phyloP scores from a whole-genome alignment of 495 filamentous ascomycete species.

The Hyphodiscus hymeniophilus region DNA sequence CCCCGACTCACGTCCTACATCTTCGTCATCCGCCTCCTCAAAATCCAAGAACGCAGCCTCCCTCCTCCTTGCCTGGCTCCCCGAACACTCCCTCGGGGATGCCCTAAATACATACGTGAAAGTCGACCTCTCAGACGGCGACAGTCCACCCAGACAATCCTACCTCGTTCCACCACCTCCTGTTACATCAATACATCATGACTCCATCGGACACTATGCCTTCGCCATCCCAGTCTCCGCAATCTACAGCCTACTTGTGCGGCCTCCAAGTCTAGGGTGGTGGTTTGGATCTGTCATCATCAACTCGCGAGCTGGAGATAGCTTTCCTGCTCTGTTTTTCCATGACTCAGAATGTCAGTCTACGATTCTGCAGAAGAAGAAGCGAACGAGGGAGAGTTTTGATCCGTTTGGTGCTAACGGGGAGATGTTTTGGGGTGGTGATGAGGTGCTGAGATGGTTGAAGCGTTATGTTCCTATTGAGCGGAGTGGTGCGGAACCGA shows the following conservation, averaged over 20 bases:
- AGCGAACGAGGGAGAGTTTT: slow-evolving; percentile 69
- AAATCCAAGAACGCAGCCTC: slow-evolving; percentile 35
- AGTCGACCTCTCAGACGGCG: slow-evolving; percentile 77
- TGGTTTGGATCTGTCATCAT: slow-evolving; percentile 95
- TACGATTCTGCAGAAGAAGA: slow-evolving; percentile 90
- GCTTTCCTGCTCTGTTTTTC: slow-evolving; percentile 93
- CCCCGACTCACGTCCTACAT: slow-evolving; percentile 32
- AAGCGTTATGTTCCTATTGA: slow-evolving; percentile 75
- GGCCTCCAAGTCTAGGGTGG: slow-evolving; percentile 92
- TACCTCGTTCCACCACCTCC: slow-evolving; percentile 91
- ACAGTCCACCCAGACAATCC: slow-evolving; percentile 72
- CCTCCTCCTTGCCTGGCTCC: slow-evolving; percentile 88
- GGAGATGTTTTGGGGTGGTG: slow-evolving; percentile 92
- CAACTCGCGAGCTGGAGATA: slow-evolving; percentile 81
- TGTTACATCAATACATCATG: slow-evolving; percentile 60
- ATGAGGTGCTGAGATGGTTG: slow-evolving; percentile 90
- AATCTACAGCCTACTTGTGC: slow-evolving; percentile 82
- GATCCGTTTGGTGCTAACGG: slow-evolving; percentile 84
- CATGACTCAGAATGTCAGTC: slow-evolving; percentile 95
- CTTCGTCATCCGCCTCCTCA: slow-evolving; percentile 41
- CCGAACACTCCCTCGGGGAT: slow-evolving; percentile 81
- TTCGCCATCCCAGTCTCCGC: slow-evolving; percentile 87
- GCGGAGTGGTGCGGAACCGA: slow-evolving; percentile 73
- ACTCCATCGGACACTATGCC: slow-evolving; percentile 75
- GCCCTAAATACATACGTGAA: slow-evolving; percentile 87